Percentiles rank a stretch among this genome's conserved stretches.
Evolutionary conservation across 441 rosid species (phyloP).

Genomic region (Hura crepitans): DNA sequence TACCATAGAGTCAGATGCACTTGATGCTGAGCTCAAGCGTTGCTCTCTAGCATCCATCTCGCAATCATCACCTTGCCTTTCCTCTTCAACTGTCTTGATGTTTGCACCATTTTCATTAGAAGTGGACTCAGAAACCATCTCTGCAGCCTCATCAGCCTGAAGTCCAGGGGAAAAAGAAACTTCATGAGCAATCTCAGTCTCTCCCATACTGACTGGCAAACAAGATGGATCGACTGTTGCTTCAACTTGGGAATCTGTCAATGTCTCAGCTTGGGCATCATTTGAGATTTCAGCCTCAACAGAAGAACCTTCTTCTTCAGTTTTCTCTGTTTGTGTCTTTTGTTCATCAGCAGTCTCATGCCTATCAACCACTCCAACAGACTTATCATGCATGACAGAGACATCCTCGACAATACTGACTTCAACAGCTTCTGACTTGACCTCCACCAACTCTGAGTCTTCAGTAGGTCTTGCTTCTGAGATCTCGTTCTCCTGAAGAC

Average conservation of each 20-base stretch:
- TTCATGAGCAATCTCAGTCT: constrained; percentile 34
- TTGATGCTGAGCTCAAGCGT: constrained; percentile 43
- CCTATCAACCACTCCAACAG: constrained; percentile 31
- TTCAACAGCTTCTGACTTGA: constrained; percentile 37
- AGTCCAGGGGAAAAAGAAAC: constrained; percentile 34
- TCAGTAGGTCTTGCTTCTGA: constrained; percentile 32
- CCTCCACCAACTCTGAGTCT: constrained; percentile 38
- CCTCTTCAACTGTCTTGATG: constrained; percentile 30
- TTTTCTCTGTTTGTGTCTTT: constrained; percentile 36
- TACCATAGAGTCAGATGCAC: constrained; percentile 40
- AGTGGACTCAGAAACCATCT: constrained; percentile 37
- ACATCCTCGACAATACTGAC: constrained; percentile 34
- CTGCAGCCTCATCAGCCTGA: constrained; percentile 44
- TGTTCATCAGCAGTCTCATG: constrained; percentile 39
- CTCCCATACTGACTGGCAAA: constrained; percentile 30
- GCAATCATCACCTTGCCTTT: constrained; percentile 36
- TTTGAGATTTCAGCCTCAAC: constrained; percentile 23
- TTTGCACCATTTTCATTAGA: constrained; percentile 32
- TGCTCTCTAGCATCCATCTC: constrained; percentile 37
- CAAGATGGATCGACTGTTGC: constrained; percentile 37
- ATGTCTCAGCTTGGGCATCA: constrained; percentile 32
- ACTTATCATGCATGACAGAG: constrained; percentile 32
- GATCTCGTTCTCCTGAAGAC: constrained; percentile 38
- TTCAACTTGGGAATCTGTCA: constrained; percentile 32
- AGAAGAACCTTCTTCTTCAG: constrained; percentile 32